Evolutionary conservation across 2,329 filamentous ascomycete genomes (phyloP), one percentile per base, ranked within the genome.

Genomic region (Dactylonectria macrodidyma): DNA sequence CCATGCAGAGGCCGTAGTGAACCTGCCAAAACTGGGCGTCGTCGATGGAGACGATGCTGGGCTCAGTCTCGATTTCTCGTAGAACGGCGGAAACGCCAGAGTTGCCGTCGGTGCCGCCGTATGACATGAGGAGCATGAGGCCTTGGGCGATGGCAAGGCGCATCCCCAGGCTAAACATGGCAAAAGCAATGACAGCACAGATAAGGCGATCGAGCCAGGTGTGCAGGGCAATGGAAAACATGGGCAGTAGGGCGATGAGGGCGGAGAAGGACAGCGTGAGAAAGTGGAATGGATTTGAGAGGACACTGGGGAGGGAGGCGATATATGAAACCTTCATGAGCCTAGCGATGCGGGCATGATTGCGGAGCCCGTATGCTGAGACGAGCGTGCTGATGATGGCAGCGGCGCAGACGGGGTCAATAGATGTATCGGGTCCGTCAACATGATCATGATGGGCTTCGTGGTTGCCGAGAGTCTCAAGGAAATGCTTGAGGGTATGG

Each of bases 21-120:
- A 98, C 96, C 84, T 99, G 96, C 96, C 96, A 99, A 81, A 99
- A 97, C 78, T 95, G 91, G 2, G 95, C 95, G 77, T 98, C 95
- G 65, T 98, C 94, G 54, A 99, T 90, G 1, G 88, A 88, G 51
- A 88, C 88, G 30, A 98, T 90, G 62, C 88, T 88, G 2, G 93
- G 90, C 75, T 98, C 95, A 1, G 90, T 88, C 79, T 95, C 92
- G 59, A 99, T 95, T 79, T 97, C 94, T 63, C 89, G 89, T 75
- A 98, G 86, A n/a, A 97, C 91, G 24, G 92, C 90, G 3, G 89
- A 86, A 2, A 96, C 90, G 4, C 89, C 83, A 46, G 78, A 79
- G 56, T 82, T 81, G 38, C 79, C 80, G 55, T 75, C 76, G 36
- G 70, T 77, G 10, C 80, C 81, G 30, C 80, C 79, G 58, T 97